phyloP scores from a whole-genome alignment of 1,284 basidiomycete genomes.

The Phenoliferia sp. region DNA sequence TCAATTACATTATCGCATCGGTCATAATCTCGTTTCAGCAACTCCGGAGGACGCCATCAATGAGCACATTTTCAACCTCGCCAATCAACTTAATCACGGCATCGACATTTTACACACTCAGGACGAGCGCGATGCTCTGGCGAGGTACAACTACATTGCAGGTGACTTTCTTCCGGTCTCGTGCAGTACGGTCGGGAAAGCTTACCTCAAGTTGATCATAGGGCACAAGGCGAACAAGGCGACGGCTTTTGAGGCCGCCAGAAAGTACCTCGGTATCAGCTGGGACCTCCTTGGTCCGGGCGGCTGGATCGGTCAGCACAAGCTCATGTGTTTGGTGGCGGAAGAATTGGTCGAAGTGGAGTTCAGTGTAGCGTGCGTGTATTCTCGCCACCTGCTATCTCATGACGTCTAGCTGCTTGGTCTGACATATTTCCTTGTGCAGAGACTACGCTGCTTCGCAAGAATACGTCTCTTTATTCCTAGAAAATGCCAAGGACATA shows the following conservation, averaged over 20 bases:
- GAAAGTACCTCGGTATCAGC: conserved; percentile 17
- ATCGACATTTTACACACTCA: conserved; percentile 13
- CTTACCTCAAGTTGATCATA: too few species aligned
- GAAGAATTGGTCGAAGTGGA: conserved; percentile 26
- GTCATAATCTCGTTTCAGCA: conserved; percentile 13
- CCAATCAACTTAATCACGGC: conserved; percentile 28
- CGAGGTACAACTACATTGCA: conserved; percentile 23
- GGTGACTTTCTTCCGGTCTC: too few species aligned
- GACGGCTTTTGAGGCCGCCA: conserved; percentile 29
- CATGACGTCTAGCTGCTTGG: too few species aligned
- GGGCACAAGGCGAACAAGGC: conserved; percentile 15
- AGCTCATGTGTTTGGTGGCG: conserved; percentile 21
- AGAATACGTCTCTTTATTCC: conserved; percentile 21
- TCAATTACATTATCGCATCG: conserved; percentile 20
- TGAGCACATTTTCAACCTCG: conserved; percentile 28
- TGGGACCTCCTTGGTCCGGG: conserved; percentile 23
- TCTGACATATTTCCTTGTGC: neutral
- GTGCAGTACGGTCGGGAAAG: too few species aligned
- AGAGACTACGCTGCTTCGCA: conserved; percentile 28
- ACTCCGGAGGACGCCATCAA: conserved; percentile 3
- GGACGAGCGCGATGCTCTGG: conserved; percentile 19
- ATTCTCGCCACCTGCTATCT: too few species aligned
- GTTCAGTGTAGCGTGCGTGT: conserved; percentile 25
- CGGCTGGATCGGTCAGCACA: conserved; percentile 15
- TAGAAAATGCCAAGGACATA: conserved; percentile 54